Percentiles rank a stretch among this genome's conserved stretches.
These are phyloP conservation scores for Eutreptiella sp. DNA, from an alignment of 208 protist species.

Conservation along the genomic window DNA sequence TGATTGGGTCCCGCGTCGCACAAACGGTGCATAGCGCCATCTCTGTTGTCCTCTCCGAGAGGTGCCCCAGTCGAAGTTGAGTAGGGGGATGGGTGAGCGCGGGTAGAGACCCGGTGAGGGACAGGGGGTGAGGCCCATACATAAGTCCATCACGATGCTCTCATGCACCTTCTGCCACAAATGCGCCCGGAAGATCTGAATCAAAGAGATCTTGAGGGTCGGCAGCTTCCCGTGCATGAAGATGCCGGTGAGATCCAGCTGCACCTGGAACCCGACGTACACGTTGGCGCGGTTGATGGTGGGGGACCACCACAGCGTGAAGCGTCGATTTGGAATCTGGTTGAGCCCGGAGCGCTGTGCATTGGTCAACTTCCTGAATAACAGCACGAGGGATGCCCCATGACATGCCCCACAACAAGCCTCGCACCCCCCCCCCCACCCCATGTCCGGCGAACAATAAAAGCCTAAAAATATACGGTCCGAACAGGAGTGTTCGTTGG, in stretches of 20 bases:
- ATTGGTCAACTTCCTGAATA: slow-evolving; percentile 99
- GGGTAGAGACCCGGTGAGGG: background rate
- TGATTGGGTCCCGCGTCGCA: too few species aligned
- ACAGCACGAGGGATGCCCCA: too few species aligned
- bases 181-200: slow-evolving; percentile 99
- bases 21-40: background rate
- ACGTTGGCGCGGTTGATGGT: slow-evolving; percentile 99
- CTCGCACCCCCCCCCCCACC: too few species aligned
- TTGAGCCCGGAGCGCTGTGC: slow-evolving; percentile 99
- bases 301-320: slow-evolving; percentile 99
- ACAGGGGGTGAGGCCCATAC: too few species aligned
- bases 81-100: background rate
- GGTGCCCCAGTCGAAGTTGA: too few species aligned
- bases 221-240: slow-evolving; percentile 99
- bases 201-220: slow-evolving; percentile 99
- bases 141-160: slow-evolving; percentile 96
- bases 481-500: too few species aligned
- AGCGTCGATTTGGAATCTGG: slow-evolving; percentile 99
- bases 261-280: slow-evolving; percentile 99
- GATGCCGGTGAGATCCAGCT: slow-evolving; percentile 99
- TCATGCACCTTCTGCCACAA: slow-evolving; percentile 99
- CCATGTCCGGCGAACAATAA: too few species aligned
- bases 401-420: too few species aligned
- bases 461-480: too few species aligned
- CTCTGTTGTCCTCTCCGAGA: too few species aligned